phyloP scores from a whole-genome alignment of 805 yeast genomes.

The Martiniozyma abietophila region DNA sequence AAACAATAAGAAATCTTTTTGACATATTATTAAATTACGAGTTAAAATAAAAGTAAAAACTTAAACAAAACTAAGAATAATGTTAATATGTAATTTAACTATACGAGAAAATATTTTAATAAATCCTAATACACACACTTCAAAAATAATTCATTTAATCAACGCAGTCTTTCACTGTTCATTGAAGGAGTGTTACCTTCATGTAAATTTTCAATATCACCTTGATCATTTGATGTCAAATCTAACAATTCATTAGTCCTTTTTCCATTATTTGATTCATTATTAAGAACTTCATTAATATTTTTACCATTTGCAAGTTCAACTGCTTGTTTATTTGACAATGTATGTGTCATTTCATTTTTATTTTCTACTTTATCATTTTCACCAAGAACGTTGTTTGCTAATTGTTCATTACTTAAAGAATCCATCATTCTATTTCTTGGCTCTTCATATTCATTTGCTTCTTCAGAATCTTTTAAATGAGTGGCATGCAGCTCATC shows the following conservation, averaged over 20 bases:
- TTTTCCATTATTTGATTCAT: not conserved
- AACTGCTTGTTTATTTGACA: conserved; percentile 8
- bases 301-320: conserved; percentile 1
- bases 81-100: no score
- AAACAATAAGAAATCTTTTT: no score
- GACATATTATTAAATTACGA: no score
- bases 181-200: no score
- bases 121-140: no score
- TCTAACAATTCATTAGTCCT: conserved; percentile 9
- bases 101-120: no score
- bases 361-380: not conserved
- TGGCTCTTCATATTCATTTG: conserved; percentile 6
- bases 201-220: not conserved
- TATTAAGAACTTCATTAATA: not conserved
- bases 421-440: conserved; percentile 13
- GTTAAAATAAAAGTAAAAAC: no score
- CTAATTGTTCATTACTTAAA: conserved; percentile 9
- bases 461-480: not conserved
- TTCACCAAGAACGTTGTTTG: not conserved
- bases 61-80: no score
- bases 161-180: no score
- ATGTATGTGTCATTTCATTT: conserved; percentile 4
- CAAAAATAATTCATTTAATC: no score
- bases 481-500: conserved; percentile 8
- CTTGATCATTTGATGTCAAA: conserved; percentile 2